Conservation (phyloP, 2,329 filamentous ascomycete genomes). For the Xylaria digitata region DNA sequence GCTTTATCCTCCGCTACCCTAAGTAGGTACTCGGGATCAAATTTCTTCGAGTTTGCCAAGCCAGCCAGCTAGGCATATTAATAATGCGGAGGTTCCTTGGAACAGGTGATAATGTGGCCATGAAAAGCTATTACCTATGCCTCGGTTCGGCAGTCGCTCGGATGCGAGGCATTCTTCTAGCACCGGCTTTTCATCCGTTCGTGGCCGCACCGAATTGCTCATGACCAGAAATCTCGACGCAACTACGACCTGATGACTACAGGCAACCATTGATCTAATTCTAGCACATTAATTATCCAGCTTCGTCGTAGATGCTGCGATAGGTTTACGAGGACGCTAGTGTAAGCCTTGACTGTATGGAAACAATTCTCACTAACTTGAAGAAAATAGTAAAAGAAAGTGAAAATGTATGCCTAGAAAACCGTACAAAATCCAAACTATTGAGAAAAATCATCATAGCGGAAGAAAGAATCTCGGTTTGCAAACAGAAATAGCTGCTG, state of each 20-base stretch:
- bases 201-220: not conserved
- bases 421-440: too few relatives aligned
- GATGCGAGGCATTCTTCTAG: not conserved
- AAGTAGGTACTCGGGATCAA: not conserved
- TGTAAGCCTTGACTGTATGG: too few relatives aligned
- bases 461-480: too few relatives aligned
- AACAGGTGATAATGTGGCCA: not conserved
- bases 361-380: too few relatives aligned
- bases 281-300: not conserved
- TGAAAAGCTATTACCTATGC: not conserved
- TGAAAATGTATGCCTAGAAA: too few relatives aligned
- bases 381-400: too few relatives aligned
- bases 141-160: not conserved
- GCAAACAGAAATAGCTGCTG: too few relatives aligned
- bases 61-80: not conserved
- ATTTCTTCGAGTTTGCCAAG: constrained; percentile 4
- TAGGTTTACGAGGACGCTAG: not conserved
- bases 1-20: not conserved
- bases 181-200: not conserved
- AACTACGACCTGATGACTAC: not conserved
- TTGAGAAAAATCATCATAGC: too few relatives aligned
- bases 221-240: not conserved
- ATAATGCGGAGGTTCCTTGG: not conserved
- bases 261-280: not conserved
- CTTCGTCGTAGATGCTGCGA: too few relatives aligned